Percentiles rank a stretch among this genome's conserved stretches.
Conservation (phyloP, 352 stramenopile species). For the Phytophthora idaei region DNA sequence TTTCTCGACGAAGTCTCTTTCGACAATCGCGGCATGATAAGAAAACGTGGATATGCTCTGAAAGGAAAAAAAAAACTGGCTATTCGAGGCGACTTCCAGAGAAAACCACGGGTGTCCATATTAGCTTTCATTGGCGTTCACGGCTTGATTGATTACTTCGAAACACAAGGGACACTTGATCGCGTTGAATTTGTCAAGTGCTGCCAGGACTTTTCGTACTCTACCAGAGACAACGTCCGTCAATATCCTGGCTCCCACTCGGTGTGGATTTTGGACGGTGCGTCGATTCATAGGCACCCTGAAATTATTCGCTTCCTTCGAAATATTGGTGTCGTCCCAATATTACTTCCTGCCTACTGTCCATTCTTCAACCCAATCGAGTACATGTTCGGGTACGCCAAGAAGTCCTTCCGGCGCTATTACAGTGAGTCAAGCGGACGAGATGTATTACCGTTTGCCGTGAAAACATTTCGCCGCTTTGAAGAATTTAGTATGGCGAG, state of each 20-base stretch:
- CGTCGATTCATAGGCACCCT: slow-evolving; percentile 29
- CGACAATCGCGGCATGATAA: too few species aligned
- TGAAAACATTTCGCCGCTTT: slow-evolving; percentile 17
- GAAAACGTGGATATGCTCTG: too few species aligned
- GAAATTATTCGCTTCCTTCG: slow-evolving; percentile 35
- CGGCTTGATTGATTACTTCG: slow-evolving; percentile 30
- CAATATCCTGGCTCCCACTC: slow-evolving; percentile 30
- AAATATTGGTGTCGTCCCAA: slow-evolving; percentile 24
- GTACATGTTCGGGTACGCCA: slow-evolving; percentile 33
- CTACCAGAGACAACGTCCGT: neutral
- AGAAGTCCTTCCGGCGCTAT: slow-evolving; percentile 18
- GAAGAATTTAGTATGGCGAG: slow-evolving; percentile 10
- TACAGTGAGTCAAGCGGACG: slow-evolving; percentile 11
- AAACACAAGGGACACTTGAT: slow-evolving; percentile 39
- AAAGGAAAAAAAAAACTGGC: too few species aligned
- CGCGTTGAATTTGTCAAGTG: slow-evolving; percentile 27
- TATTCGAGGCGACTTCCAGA: slow-evolving; percentile 11
- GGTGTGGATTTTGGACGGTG: slow-evolving; percentile 39
- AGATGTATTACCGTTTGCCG: slow-evolving; percentile 7
- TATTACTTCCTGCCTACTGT: slow-evolving; percentile 39
- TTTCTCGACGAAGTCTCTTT: too few species aligned
- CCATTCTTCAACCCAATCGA: slow-evolving; percentile 47
- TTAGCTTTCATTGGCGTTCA: slow-evolving; percentile 23
- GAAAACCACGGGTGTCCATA: slow-evolving; percentile 30
- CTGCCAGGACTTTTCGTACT: slow-evolving; percentile 30